Conservation (phyloP, 768 basidiomycete genomes). For the Floccularia luteovirens region DNA sequence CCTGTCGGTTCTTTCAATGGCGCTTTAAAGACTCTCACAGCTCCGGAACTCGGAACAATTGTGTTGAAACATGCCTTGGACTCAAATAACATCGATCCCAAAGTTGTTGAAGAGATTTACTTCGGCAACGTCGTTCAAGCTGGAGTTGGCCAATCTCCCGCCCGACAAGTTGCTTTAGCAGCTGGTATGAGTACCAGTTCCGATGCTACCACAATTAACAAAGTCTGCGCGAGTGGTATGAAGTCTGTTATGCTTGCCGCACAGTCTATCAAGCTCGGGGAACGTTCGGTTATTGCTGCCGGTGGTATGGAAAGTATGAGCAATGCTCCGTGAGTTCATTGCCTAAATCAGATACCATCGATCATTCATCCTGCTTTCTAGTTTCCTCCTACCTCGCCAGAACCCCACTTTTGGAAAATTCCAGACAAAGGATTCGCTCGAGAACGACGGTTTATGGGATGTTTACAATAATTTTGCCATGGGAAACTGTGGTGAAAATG, state of each 20-base stretch:
- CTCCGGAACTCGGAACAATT: conserved; percentile 81
- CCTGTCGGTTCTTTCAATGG: conserved; percentile 94
- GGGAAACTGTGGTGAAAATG: conserved; percentile 93
- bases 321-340: conserved; percentile 81
- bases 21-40: conserved; percentile 78
- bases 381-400: conserved; percentile 76
- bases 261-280: conserved; percentile 83
- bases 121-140: conserved; percentile 98
- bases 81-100: conserved; percentile 72
- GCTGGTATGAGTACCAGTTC: conserved; percentile 81
- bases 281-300: conserved; percentile 81
- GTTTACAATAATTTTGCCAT: conserved; percentile 97
- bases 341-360: conserved; percentile 1
- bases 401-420: conserved; percentile 88
- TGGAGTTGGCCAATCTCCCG: conserved; percentile 96
- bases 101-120: conserved; percentile 89
- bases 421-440: conserved; percentile 78
- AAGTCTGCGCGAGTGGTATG: conserved; percentile 97
- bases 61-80: conserved; percentile 90
- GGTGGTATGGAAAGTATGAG: conserved; percentile 99
- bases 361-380: conserved; percentile 16
- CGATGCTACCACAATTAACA: conserved; percentile 99
- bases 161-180: conserved; percentile 89
- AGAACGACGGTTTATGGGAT: conserved; percentile 92
- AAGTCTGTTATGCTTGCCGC: conserved; percentile 93